Base-by-base conservation (phyloP, 1,284 basidiomycete species). In the Ceratobasidium sp. region DNA sequence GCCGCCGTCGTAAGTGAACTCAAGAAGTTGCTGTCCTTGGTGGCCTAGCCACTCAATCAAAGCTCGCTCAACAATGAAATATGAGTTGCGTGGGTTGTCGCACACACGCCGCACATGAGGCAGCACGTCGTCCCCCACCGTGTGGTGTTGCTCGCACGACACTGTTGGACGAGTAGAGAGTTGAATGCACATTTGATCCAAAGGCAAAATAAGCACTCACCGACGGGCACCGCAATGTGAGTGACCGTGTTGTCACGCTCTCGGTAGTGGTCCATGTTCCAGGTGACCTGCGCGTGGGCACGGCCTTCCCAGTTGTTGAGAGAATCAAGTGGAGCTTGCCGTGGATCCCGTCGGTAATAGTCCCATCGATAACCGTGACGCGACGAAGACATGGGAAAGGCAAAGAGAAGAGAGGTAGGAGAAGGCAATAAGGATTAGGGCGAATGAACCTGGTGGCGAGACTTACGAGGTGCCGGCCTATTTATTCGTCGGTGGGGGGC, bases 261-360 rank as follows among this genome's bases (percentile, higher is more conserved):
- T n/a, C 62, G 62, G 9, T 64, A 2, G 23, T 11, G 11, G 14
- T 44, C 9, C 12, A 8, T 16, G 3, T 28, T 3, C 62, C 62
- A 64, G 12, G 33, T 46, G 21, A 64, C 44, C 18, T 18, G 23
- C 21, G 62, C 62, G 3, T 33, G 11, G 25, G 46, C 28, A 33
- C n/a, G 28, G 23, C 21, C n/a, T 12, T 28, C 44, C 62, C 62
- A 64, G 16, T 64, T 25, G 14, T 30, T 30, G 25, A 64, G 62
- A 30, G 62, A 42, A 23, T 64, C 62, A 12, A 46, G 44, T 38
- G 62, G 62, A 5, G 25, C 4, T 14, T 64, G 28, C 5, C 28
- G 14, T 16, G 21, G 18, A 5, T 51, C 9, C 16, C 23, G 16
- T 12, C 28, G 9, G 42, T 46, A 60, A 38, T 1, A 28, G 12